A percentile compares a stretch with the other conserved stretches of the same genome.
These are phyloP conservation scores for Saccharomycopsis vini DNA, from an alignment of 805 yeast species.

Conservation along the genomic window DNA sequence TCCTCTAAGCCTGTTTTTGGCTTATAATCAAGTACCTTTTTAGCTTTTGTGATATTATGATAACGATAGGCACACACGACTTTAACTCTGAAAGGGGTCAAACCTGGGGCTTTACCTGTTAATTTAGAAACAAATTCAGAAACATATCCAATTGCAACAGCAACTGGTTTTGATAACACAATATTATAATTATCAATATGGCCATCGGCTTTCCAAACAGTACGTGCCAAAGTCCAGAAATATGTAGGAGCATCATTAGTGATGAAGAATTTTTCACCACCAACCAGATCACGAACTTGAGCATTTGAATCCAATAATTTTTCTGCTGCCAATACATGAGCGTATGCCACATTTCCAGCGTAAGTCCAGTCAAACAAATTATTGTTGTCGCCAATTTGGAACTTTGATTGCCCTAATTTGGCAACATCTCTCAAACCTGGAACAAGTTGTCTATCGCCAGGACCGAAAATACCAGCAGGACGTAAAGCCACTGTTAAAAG, in stretches of 20 bases:
- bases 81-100: constrained; percentile 90
- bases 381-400: constrained; percentile 90
- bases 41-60: constrained; percentile 87
- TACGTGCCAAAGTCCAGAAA: constrained; percentile 94
- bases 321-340: constrained; percentile 88
- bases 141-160: constrained; percentile 70
- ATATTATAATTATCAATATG: constrained; percentile 62
- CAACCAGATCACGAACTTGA: too few relatives aligned
- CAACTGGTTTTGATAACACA: constrained; percentile 65
- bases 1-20: constrained; percentile 74
- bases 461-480: constrained; percentile 98
- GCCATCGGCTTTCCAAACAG: constrained; percentile 97
- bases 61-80: constrained; percentile 90
- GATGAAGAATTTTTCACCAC: constrained; percentile 83
- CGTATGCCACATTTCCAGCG: constrained; percentile 96
- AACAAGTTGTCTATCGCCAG: constrained; percentile 94
- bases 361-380: constrained; percentile 95
- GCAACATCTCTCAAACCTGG: constrained; percentile 87
- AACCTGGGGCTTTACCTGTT: constrained; percentile 78
- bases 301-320: constrained; percentile 43
- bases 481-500: constrained; percentile 79
- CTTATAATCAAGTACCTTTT: constrained; percentile 60
- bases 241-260: constrained; percentile 93
- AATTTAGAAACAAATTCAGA: constrained; percentile 67
- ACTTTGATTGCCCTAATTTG: constrained; percentile 74